Conservation (phyloP, 192 early-diverging fungal genomes). For the Piromyces finnis region DNA sequence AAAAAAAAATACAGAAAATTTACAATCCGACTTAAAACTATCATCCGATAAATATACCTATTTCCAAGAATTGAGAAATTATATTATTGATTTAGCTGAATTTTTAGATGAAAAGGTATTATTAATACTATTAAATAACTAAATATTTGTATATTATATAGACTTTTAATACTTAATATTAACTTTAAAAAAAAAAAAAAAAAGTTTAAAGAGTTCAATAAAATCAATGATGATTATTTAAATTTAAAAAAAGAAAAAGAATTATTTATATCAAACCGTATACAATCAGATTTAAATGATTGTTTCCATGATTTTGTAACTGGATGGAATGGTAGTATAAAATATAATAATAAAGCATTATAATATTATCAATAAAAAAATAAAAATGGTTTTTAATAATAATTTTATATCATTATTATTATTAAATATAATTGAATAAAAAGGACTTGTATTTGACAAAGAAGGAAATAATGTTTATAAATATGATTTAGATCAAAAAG, state of each 20-base stretch:
- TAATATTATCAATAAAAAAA: not conserved
- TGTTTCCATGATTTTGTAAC: not conserved
- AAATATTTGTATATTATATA: too few relatives aligned
- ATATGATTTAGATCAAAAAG: not conserved
- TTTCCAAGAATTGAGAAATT: slow-evolving; percentile 14
- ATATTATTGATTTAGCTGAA: slow-evolving; percentile 12
- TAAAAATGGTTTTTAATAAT: too few relatives aligned
- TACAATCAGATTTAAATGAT: not conserved
- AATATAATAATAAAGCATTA: not conserved
- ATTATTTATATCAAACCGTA: not conserved
- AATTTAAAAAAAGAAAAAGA: not conserved
- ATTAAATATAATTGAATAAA: too few relatives aligned
- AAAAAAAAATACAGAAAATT: slow-evolving; percentile 6
- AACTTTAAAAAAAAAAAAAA: not conserved
- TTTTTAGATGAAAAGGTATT: slow-evolving; percentile 20
- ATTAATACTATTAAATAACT: too few relatives aligned
- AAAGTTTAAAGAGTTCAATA: not conserved
- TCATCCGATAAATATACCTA: slow-evolving; percentile 9
- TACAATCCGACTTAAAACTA: slow-evolving; percentile 3
- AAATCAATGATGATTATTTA: not conserved
- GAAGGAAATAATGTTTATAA: not conserved
- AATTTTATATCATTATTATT: too few relatives aligned
- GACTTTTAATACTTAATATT: too few relatives aligned
- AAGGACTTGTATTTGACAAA: not conserved
- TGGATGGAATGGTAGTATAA: not conserved